Evolutionary conservation across 2,329 filamentous ascomycete species (phyloP).

Genomic region (Fusarium xyrophilum): DNA sequence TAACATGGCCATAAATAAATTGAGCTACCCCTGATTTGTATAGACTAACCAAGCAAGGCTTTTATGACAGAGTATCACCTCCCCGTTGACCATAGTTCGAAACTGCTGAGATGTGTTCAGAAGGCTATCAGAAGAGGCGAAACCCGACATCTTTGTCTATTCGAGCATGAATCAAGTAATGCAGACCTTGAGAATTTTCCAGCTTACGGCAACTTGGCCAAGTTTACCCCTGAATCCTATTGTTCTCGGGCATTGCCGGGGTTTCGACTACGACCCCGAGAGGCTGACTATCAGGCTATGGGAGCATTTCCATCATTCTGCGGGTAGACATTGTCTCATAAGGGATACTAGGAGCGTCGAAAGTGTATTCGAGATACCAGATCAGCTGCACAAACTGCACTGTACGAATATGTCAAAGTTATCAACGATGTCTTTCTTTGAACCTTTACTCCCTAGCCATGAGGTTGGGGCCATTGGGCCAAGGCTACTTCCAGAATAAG

Average conservation of each 20-base stretch:
- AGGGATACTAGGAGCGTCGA: not conserved
- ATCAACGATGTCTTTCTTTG: not conserved
- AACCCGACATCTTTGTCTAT: not conserved
- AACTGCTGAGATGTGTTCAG: not conserved
- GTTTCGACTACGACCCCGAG: not conserved
- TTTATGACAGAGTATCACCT: not conserved
- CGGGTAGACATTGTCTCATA: not conserved
- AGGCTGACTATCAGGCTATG: not conserved
- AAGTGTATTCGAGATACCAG: not conserved
- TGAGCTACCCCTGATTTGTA: not conserved
- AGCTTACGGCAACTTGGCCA: not conserved
- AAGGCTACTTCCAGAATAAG: not conserved
- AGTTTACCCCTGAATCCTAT: not conserved
- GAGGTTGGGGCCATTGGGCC: not conserved
- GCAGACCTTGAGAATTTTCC: not conserved
- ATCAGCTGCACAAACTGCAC: not conserved
- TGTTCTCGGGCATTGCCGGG: not conserved
- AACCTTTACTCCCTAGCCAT: not conserved
- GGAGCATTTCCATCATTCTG: not conserved
- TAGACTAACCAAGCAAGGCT: not conserved
- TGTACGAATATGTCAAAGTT: not conserved
- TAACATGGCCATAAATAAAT: not conserved
- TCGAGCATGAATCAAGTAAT: not conserved
- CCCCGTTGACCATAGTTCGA: not conserved
- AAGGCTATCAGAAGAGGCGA: not conserved